Evolutionary conservation across 129 eudicot genomes (phyloP).

Genomic region (Erigeron canadensis): DNA sequence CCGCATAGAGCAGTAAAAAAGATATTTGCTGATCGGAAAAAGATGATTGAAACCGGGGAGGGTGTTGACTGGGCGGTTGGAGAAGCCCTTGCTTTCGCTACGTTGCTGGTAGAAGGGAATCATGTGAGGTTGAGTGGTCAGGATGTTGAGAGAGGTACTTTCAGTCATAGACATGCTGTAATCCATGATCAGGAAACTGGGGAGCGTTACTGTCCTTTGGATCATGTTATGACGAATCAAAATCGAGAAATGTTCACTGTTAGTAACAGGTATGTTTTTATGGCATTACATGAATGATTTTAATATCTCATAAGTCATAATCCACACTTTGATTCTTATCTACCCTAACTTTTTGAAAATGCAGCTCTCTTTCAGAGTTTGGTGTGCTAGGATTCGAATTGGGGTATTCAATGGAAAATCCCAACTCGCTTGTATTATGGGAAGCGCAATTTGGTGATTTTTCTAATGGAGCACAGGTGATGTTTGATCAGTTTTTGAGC

Average conservation of each 20-base stretch:
- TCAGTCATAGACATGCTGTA: slow-evolving; percentile 90
- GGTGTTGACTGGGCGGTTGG: slow-evolving; percentile 98
- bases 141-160: slow-evolving; percentile 97
- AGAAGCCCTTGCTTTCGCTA: slow-evolving; percentile 96
- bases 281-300: slow-evolving; percentile 5
- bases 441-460: slow-evolving; percentile 99
- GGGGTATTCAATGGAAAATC: slow-evolving; percentile 97
- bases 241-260: slow-evolving; percentile 89
- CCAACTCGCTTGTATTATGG: slow-evolving; percentile 93
- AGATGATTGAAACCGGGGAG: slow-evolving; percentile 95
- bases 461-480: slow-evolving; percentile 93
- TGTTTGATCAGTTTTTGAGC: slow-evolving; percentile 91
- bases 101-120: slow-evolving; percentile 89
- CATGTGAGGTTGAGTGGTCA: slow-evolving; percentile 97
- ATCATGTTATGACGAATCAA: slow-evolving; percentile 72
- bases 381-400: slow-evolving; percentile 93
- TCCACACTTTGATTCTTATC: background rate
- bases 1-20: slow-evolving; percentile 88
- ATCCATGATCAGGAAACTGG: slow-evolving; percentile 95
- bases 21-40: slow-evolving; percentile 74
- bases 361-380: slow-evolving; percentile 96
- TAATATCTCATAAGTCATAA: too few species aligned
- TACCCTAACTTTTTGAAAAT: background rate
- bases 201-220: slow-evolving; percentile 79
- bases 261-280: slow-evolving; percentile 73